Evolutionary conservation across 78 protist species (phyloP), one percentile per base, ranked within the genome.

Genomic region (Dictyostelium brefeldianum): DNA sequence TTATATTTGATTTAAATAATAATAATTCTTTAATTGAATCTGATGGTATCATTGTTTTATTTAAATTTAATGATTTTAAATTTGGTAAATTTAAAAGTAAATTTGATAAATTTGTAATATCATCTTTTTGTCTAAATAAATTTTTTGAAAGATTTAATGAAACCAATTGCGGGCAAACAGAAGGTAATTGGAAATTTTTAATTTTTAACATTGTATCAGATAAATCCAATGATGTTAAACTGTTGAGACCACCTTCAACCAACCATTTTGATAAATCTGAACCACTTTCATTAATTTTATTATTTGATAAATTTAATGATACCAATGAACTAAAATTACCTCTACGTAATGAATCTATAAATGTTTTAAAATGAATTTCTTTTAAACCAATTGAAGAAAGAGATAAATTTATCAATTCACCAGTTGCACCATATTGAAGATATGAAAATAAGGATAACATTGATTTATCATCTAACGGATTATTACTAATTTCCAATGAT

Each of bases 381-480:
- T 27, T 14, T 2, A 84, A 64, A 12, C 64, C 77, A 46, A 74
- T 84, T 1, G 75, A 46, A 6, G 81, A 77, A 15, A 77, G 18
- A 46, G 74, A 50, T 48, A 84, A 57, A 10, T 10, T 20, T 5
- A 11, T 5, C 9, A 84, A 73, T 14, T 18, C 11, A 20, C 25
- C 20, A 0, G 92, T 84, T 22, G 59, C 50, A 59, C 92, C 92
- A 56, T 74, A 84, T 47, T 84, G 92, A 22, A 84, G 57, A 47
- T 84, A 84, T 2, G 92, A 59, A 22, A 84, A 46, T 6, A 84
- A 84, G 1, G 92, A 84, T 4, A 54, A 57, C 4, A 84, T 17
- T 9, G 82, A 51, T 70, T 84, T 84, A 17, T 84, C 92, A 74
- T 84, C 92, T 17, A 84, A 57, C 50, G 7, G 31, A 11, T 50